Conservation (phyloP, 202 grass and related monocot genomes). For the Setaria viridis region DNA sequence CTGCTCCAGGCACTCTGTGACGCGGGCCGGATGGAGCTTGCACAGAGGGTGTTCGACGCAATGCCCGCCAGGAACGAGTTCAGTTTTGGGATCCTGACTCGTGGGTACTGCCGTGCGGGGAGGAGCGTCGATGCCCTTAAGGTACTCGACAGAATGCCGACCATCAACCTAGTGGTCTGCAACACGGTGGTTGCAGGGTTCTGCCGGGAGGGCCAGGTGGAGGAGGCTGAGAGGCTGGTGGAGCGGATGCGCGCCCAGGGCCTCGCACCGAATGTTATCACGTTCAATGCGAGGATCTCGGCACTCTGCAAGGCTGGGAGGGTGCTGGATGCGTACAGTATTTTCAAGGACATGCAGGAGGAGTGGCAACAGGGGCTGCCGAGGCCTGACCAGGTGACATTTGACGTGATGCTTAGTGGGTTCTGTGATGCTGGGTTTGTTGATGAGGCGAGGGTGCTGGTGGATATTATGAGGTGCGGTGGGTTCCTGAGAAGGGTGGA, state of each 20-base stretch:
- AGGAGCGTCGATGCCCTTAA: slow-evolving; percentile 51
- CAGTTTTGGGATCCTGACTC: slow-evolving; percentile 80
- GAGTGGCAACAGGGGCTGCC: slow-evolving; percentile 68
- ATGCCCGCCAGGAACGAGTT: slow-evolving; percentile 77
- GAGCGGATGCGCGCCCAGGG: slow-evolving; percentile 69
- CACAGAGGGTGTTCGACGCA: slow-evolving; percentile 81
- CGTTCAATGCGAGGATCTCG: slow-evolving; percentile 91
- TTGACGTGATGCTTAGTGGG: slow-evolving; percentile 81
- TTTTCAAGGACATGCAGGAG: slow-evolving; percentile 96
- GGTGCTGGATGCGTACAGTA: slow-evolving; percentile 82
- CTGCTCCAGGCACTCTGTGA: slow-evolving; percentile 68
- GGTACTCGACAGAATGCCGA: slow-evolving; percentile 72
- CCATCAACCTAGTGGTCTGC: slow-evolving; percentile 80
- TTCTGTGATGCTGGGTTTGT: slow-evolving; percentile 83
- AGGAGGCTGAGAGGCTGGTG: slow-evolving; percentile 83
- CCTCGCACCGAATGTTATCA: slow-evolving; percentile 77
- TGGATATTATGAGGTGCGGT: slow-evolving; percentile 78
- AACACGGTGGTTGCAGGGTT: slow-evolving; percentile 88
- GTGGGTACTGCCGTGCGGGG: slow-evolving; percentile 67
- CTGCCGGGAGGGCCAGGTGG: slow-evolving; percentile 73
- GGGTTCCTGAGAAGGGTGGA: slow-evolving; percentile 72
- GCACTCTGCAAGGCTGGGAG: slow-evolving; percentile 77
- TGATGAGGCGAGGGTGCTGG: slow-evolving; percentile 74
- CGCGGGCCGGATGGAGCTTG: slow-evolving; percentile 69
- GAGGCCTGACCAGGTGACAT: slow-evolving; percentile 82